Conservation (phyloP, 768 basidiomycete genomes). For the Kwoniella mangroviensis region DNA sequence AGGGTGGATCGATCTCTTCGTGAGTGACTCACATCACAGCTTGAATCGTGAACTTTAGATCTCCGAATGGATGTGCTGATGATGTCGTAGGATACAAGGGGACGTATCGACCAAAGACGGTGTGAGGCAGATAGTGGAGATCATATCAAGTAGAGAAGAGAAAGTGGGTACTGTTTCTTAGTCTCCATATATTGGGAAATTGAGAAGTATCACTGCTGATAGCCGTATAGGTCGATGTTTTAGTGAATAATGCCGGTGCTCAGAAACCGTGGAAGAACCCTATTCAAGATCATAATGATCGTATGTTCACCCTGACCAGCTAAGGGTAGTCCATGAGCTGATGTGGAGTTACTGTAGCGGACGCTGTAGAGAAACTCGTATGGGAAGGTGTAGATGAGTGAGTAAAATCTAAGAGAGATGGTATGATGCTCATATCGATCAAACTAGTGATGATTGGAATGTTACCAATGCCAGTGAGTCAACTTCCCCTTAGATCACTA, state of each 20-base stretch:
- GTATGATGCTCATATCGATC: neutral
- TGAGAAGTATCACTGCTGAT: no score
- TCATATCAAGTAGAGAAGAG: constrained; percentile 24
- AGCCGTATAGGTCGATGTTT: constrained; percentile 30
- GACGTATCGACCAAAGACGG: constrained; percentile 42
- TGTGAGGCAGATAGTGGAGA: constrained; percentile 24
- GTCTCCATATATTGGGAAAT: no score
- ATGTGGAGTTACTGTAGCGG: constrained; percentile 9
- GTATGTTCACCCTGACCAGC: neutral
- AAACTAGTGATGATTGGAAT: constrained; percentile 23
- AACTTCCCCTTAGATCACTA: neutral
- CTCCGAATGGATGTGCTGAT: no score
- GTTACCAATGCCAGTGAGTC: constrained; percentile 23
- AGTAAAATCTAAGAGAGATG: neutral
- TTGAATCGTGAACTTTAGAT: no score
- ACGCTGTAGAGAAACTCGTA: constrained; percentile 25
- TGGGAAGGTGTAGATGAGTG: constrained; percentile 36
- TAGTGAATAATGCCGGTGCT: constrained; percentile 44
- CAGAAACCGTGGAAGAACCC: constrained; percentile 31
- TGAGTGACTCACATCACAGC: constrained; percentile 2
- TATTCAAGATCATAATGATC: constrained; percentile 26
- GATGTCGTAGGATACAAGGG: constrained; percentile 32
- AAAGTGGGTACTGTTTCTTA: constrained; percentile 11
- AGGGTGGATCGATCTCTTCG: constrained; percentile 16
- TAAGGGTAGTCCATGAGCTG: neutral